Base-by-base conservation (phyloP, 108 stramenopile species). In the Fragilaria radians region DNA sequence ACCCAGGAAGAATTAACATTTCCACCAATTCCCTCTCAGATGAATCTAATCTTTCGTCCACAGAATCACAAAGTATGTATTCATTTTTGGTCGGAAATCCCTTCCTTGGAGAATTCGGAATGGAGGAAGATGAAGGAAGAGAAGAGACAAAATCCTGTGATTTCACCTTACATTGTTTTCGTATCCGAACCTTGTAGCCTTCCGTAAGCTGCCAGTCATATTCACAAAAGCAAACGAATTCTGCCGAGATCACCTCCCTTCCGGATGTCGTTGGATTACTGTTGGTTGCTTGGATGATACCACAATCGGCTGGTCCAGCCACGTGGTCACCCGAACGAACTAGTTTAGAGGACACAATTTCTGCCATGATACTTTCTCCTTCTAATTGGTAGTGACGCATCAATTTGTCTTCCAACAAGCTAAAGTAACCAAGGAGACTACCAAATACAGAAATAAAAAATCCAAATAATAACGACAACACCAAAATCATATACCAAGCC, bases 111-210 rank as follows among this genome's bases (percentile, higher is more conserved):
- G n/a, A n/a, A n/a, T n/a, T n/a, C n/a, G n/a, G n/a, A n/a, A n/a
- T n/a, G n/a, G n/a, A n/a, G n/a, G n/a, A n/a, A n/a, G n/a, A n/a
- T n/a, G n/a, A n/a, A n/a, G n/a, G n/a, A n/a, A n/a, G n/a, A n/a
- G n/a, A n/a, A n/a, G n/a, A n/a, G n/a, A 52, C 30, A 51, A 70
- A 63, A 32, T 70, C 69, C 18, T 25, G 32, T 11, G 58, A 61
- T 4, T 59, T 14, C 7, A 51, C 62, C 31, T 61, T 52, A 1
- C 63, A 26, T 22, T 70, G 56, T 50, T 70, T 70, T 24, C 62
- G 62, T 48, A 63, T 52, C 48, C 54, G 53, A 45, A 70, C 36
- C 30, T 46, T 42, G 32, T 51, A 57, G 17, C 4, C 32, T 23
- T 57, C 32, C 19, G 28, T 25, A 34, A 63, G 22, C 9, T 58